Conservation (phyloP, 768 basidiomycete species). For the Kwoniella sp. region DNA sequence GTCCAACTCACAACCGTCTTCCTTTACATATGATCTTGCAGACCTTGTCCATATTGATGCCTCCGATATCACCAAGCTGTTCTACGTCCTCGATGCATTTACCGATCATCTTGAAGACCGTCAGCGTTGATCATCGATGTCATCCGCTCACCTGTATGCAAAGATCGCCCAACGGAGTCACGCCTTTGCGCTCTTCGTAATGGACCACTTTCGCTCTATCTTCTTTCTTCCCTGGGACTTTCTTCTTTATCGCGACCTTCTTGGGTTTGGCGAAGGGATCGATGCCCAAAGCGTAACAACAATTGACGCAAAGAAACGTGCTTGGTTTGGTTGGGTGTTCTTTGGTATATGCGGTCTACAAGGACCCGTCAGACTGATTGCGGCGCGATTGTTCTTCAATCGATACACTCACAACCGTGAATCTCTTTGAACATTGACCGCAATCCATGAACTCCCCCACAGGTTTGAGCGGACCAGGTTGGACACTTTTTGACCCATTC, state of each 20-base stretch:
- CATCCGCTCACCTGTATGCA: slow-evolving; percentile 70
- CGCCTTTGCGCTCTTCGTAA: slow-evolving; percentile 65
- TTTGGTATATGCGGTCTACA: slow-evolving; percentile 79
- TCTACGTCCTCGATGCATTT: slow-evolving; percentile 81
- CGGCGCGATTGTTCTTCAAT: too few relatives aligned
- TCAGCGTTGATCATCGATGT: slow-evolving; percentile 2
- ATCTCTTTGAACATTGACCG: slow-evolving; percentile 77
- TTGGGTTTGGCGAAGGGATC: slow-evolving; percentile 74
- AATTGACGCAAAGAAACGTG: slow-evolving; percentile 81
- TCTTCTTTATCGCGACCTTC: slow-evolving; percentile 59
- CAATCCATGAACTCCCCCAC: slow-evolving; percentile 80
- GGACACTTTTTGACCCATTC: slow-evolving; percentile 17
- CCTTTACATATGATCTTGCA: slow-evolving; percentile 79
- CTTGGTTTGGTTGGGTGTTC: slow-evolving; percentile 67
- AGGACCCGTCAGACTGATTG: too few relatives aligned
- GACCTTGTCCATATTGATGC: slow-evolving; percentile 80
- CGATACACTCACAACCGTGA: slow-evolving; percentile 73
- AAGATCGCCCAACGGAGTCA: slow-evolving; percentile 72
- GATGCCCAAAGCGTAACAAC: slow-evolving; percentile 73
- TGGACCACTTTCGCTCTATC: slow-evolving; percentile 71
- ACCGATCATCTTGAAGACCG: slow-evolving; percentile 68
- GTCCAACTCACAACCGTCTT: slow-evolving; percentile 69
- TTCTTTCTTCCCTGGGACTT: slow-evolving; percentile 60
- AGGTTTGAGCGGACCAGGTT: slow-evolving; percentile 62
- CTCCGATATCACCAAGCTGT: slow-evolving; percentile 75